phyloP scores from a whole-genome alignment of 2,329 filamentous ascomycete species.

The Dactylellina cionopaga region DNA sequence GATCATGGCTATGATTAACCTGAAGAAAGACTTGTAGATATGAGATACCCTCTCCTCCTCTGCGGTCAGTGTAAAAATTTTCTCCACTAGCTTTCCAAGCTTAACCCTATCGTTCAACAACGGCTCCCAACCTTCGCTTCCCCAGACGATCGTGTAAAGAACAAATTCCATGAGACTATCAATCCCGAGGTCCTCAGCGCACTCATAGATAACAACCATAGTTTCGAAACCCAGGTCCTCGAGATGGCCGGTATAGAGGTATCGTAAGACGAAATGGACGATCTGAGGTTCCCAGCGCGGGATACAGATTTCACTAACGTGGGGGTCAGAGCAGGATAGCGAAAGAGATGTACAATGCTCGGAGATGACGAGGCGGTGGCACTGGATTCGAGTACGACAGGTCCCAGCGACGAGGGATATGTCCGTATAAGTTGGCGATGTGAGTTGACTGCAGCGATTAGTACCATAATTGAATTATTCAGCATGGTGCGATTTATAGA shows the following conservation, averaged over 20 bases:
- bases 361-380: conserved; percentile 27
- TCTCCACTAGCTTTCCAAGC: conserved; percentile 2
- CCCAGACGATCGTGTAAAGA: conserved; percentile 15
- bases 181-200: conserved; percentile 28
- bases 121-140: conserved; percentile 9
- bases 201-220: conserved; percentile 30
- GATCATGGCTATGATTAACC: conserved; percentile 1
- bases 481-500: too few relatives aligned
- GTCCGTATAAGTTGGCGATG: conserved; percentile 17
- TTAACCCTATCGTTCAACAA: conserved; percentile 4
- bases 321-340: conserved; percentile 15
- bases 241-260: conserved; percentile 17
- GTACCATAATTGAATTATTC: not conserved
- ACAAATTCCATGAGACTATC: conserved; percentile 29
- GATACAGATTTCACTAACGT: conserved; percentile 14
- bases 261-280: conserved; percentile 15
- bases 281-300: conserved; percentile 28
- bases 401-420: conserved; percentile 26
- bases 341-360: conserved; percentile 22
- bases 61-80: conserved; percentile 25
- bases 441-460: conserved; percentile 12
- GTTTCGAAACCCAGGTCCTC: conserved; percentile 17
- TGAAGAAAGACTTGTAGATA: conserved; percentile 29
- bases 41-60: conserved; percentile 11
- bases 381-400: conserved; percentile 10